Evolutionary conservation across 441 rosid species (phyloP).

Genomic region (Brassica balearica): DNA sequence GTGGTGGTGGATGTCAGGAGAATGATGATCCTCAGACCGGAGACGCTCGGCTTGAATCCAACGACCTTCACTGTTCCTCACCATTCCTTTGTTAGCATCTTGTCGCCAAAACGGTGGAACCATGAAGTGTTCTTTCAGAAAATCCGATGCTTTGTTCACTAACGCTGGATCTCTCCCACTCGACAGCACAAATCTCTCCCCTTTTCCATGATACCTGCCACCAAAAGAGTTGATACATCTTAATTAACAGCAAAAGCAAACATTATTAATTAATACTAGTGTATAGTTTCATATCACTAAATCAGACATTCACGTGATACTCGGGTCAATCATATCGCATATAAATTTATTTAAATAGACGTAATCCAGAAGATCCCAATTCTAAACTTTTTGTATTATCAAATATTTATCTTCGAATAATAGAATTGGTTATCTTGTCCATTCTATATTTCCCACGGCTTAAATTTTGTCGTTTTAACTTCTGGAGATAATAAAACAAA

Average conservation of each 20-base stretch:
- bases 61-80: slow-evolving; percentile 70
- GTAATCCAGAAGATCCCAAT: background rate
- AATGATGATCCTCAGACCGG: slow-evolving; percentile 71
- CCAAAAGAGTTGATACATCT: background rate
- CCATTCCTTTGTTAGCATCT: slow-evolving; percentile 79
- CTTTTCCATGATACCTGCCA: slow-evolving; percentile 72
- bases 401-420: background rate
- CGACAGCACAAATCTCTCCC: slow-evolving; percentile 69
- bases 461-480: slow-evolving; percentile 26
- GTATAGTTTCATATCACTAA: background rate
- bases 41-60: slow-evolving; percentile 85
- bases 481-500: background rate
- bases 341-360: background rate
- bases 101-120: slow-evolving; percentile 91
- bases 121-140: slow-evolving; percentile 71
- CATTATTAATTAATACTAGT: background rate
- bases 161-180: slow-evolving; percentile 81
- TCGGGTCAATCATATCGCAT: slow-evolving; percentile 3
- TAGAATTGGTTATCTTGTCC: background rate
- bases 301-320: slow-evolving; percentile 3
- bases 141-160: slow-evolving; percentile 82
- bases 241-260: background rate
- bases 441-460: slow-evolving; percentile 19
- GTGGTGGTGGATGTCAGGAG: slow-evolving; percentile 55
- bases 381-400: slow-evolving; percentile 10